phyloP scores from a whole-genome alignment of 139 green algal species.

The Trebouxia sp. region DNA sequence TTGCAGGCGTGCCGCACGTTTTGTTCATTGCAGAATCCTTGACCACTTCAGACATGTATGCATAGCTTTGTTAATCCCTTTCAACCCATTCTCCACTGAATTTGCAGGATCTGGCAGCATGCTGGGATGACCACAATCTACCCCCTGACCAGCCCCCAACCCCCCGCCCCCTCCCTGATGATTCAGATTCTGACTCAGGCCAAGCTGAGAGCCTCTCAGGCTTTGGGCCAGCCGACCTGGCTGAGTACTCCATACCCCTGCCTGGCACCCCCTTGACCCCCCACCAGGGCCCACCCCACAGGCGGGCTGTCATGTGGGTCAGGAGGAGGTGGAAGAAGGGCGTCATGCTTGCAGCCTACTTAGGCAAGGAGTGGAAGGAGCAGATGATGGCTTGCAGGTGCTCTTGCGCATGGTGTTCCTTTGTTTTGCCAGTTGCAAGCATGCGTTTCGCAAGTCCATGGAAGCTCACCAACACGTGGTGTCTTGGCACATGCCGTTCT shows the following conservation, averaged over 20 bases:
- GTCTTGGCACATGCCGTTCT: no score
- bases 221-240: neutral
- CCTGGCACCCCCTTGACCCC: slow-evolving; percentile 10
- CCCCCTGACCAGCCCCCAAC: slow-evolving; percentile 8
- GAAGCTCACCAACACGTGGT: no score
- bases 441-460: no score
- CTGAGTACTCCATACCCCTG: neutral
- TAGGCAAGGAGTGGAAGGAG: slow-evolving; percentile 15
- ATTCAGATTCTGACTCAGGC: neutral
- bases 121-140: slow-evolving; percentile 5
- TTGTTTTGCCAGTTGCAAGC: no score
- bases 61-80: no score
- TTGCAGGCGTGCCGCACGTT: no score
- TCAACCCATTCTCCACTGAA: no score
- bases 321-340: slow-evolving; percentile 4
- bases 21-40: no score
- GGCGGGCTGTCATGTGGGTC: neutral
- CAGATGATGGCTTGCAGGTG: neutral
- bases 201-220: neutral
- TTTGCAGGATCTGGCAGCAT: slow-evolving; percentile 9
- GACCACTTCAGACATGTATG: no score
- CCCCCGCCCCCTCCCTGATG: slow-evolving; percentile 4
- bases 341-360: neutral
- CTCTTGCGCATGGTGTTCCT: neutral
- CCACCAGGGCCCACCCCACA: neutral